Conservation (phyloP, 2,329 filamentous ascomycete species). For the Xylaria sp. region DNA sequence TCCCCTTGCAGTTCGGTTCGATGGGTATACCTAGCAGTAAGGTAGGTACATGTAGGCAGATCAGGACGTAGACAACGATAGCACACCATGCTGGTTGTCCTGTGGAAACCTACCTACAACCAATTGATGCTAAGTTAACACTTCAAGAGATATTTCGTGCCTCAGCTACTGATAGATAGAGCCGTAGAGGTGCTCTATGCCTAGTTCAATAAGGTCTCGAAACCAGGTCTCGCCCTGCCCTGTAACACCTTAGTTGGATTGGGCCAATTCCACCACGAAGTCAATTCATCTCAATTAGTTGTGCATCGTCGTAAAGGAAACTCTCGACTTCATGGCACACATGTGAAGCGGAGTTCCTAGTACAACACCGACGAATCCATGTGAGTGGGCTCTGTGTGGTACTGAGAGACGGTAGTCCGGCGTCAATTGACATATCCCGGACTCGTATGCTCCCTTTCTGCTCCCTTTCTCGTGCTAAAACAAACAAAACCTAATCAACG, state of each 20-base stretch:
- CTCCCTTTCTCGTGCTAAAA: neutral
- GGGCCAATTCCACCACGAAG: neutral
- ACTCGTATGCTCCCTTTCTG: neutral
- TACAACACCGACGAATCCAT: neutral
- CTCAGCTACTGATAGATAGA: neutral
- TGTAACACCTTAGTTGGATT: neutral
- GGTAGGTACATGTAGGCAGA: neutral
- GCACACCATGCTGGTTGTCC: neutral
- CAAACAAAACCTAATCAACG: neutral
- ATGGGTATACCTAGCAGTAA: neutral
- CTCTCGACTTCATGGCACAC: neutral
- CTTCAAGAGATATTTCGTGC: neutral
- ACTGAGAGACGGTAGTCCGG: slow-evolving; percentile 4
- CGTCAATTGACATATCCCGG: neutral
- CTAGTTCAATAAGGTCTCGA: neutral
- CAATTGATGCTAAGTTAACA: neutral
- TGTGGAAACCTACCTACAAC: neutral
- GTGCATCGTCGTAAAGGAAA: neutral
- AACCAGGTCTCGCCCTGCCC: neutral
- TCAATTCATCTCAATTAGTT: neutral
- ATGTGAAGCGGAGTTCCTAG: neutral
- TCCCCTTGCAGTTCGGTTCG: slow-evolving; percentile 7
- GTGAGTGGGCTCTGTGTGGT: slow-evolving; percentile 2
- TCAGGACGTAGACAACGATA: neutral
- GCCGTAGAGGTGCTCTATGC: too few relatives aligned